Conservation (phyloP, 2,329 filamentous ascomycete genomes). For the Arthroderma uncinatum region DNA sequence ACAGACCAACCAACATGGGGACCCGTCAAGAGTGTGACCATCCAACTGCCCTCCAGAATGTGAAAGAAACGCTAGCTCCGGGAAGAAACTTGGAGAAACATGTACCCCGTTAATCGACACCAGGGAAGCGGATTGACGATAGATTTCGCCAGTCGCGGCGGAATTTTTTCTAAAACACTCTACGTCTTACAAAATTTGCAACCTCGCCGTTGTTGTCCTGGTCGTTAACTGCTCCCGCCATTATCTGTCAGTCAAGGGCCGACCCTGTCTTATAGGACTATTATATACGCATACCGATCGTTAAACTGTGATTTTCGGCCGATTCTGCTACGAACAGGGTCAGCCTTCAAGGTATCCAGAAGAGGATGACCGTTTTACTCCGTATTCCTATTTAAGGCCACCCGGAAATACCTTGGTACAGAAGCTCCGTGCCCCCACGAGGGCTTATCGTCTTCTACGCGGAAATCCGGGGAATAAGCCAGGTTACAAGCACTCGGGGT, state of each 20-base stretch:
- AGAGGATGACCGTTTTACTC: not conserved
- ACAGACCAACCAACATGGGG: not conserved
- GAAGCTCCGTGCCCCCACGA: not conserved
- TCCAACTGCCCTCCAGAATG: not conserved
- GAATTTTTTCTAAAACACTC: not conserved
- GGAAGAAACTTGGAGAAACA: not conserved
- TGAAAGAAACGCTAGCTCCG: not conserved
- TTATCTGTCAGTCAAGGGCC: not conserved
- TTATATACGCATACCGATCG: not conserved
- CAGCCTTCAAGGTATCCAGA: not conserved
- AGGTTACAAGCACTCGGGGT: slow-evolving; percentile 1
- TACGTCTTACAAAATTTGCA: slow-evolving; percentile 2
- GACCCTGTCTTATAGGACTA: not conserved
- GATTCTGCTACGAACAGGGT: not conserved
- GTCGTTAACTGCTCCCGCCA: not conserved
- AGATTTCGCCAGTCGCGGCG: not conserved
- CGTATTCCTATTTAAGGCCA: not conserved
- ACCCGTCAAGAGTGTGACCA: not conserved
- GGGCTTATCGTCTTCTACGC: not conserved
- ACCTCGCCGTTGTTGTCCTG: not conserved
- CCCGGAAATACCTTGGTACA: not conserved
- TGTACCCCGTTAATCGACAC: not conserved
- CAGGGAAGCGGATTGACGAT: not conserved
- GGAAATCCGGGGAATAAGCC: slow-evolving; percentile 3
- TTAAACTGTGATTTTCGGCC: not conserved